Evolutionary conservation across 352 stramenopile genomes (phyloP), one percentile per base, ranked within the genome.

Genomic region (Heterotrichella gracilis): DNA sequence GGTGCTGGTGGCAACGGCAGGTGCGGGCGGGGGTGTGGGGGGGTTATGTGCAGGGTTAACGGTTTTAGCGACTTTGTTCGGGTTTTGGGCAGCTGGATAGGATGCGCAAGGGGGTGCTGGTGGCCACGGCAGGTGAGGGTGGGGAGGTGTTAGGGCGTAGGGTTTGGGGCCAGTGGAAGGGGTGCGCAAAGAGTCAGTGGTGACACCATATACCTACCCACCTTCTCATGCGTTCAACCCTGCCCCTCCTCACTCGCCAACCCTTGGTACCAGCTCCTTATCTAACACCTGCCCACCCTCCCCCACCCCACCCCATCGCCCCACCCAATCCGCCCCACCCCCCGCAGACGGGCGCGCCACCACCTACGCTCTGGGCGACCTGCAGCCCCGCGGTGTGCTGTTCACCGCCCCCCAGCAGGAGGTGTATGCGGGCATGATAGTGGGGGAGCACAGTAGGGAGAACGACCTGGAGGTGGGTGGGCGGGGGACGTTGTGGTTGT

Each of bases 361-460:
- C 13, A 68, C 81, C 2, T 96, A 95, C 76, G 88, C 92, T 25
- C 79, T 96, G 20, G 85, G 86, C 70, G 79, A 80, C 63, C 71
- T 96, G 2, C 82, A 92, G 75, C 82, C 92, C 42, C 81, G 92
- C 25, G 90, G 90, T 2, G 87, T 87, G 68, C 82, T 98, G 68
- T 98, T 97, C 74, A 81, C 97, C 63, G 86, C 83, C 70, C 86
- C 87, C 63, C 86, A 87, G 17, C 76, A 81, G n/a, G 76, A 80
- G 24, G 87, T 96, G 25, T 98, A 97, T 77, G 82, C 82, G 53
- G 92, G 92, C 68, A 96, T 97, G 92, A 85, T 98, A 14, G 83
- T 98, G 63, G 92, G 92, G 21, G 89, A 98, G 78, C 85, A 94
- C 78, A 91, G 87, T 79, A 87, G 85, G 22, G 76, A 80, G 53